Evolutionary conservation across 129 eudicot species (phyloP), one percentile per base, ranked within the genome.

Genomic region (Flaveria trinervia): DNA sequence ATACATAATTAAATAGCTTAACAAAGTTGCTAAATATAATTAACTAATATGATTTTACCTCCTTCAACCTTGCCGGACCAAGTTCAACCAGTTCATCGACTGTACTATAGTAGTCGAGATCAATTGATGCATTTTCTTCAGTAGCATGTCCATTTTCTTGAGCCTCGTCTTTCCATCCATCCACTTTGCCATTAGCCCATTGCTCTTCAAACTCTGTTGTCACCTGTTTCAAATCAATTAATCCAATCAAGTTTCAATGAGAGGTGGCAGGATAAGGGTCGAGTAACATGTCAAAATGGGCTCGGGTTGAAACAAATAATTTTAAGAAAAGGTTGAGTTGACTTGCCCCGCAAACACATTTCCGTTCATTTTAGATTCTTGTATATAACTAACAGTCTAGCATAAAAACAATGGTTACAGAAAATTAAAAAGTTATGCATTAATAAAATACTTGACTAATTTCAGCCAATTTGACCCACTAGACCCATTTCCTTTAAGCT

Each of bases 21-120:
- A 65, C 7, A 65, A 36, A 65, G 48, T 23, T 26, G 3, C 70
- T 9, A 41, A 26, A 59, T 25, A 60, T 11, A 44, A 1, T 71
- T 30, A 26, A 17, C 56, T 20, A 65, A 62, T 30, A 30, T 22
- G 70, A 30, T 23, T 61, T 26, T 88, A 92, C 99, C 97, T 95
- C 97, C 78, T 95, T 95, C 73, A 95, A 86, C 67, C 78, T 86
- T 78, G 89, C 96, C 16, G 91, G 94, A 72, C 99, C 97, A 75
- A 89, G 92, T 82, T 71, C 91, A 75, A 95, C 81, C 54, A 95
- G 83, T 71, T 95, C 97, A 78, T 95, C 97, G n/a, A 85, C 89
- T 14, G 95, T 81, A 72, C 86, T 84, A 77, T 89, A 92, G 68
- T 87, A 92, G 80, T 95, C 97, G 52, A 95, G 89, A 89, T 95